Base-by-base conservation (phyloP, 345 rosid genomes). In the Nephelium lappaceum region DNA sequence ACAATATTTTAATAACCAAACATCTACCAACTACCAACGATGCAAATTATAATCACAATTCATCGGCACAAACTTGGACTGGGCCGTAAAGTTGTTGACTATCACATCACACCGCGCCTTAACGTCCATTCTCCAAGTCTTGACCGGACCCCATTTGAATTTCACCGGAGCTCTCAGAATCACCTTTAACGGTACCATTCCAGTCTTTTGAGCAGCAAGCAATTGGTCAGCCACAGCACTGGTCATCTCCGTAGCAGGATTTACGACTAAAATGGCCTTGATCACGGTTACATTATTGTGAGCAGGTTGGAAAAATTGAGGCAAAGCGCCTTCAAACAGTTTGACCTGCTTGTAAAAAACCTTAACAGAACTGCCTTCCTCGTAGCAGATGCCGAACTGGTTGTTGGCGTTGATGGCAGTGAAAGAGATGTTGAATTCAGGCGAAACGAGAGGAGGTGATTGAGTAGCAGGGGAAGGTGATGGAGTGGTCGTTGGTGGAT, bases 121-220 rank as follows among this genome's bases (percentile, higher is more conserved):
- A 41, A 88, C 91, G 68, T 87, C 84, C 3, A 92, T 80, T 75
- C 79, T 84, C 98, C 98, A 95, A 31, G 98, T 89, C 90, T 84
- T 91, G 3, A 93, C 86, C 16, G 93, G 84, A 11, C 97, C 99
- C 15, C 90, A 70, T 78, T 89, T 89, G 12, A 95, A 76, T 81
- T 80, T 92, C 7, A 91, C 93, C 11, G 95, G 96, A 2, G 83
- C 95, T 78, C 77, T 90, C 69, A 93, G 9, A 53, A 24, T 85
- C 84, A 95, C 3, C 9, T 42, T 78, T 67, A 95, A 83, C 87
- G 96, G 90, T 85, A 92, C 78, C 83, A 78, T 76, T 71, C 86
- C 89, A 24, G 81, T 83, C 3, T 5, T 88, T 67, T 65, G 36
- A 3, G 36, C 82, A 0, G 45, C 43, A 4, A 80, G 67, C 77